Evolutionary conservation across 2,329 filamentous ascomycete genomes (phyloP), one percentile per base, ranked within the genome.

Genomic region (Fusarium sp.): DNA sequence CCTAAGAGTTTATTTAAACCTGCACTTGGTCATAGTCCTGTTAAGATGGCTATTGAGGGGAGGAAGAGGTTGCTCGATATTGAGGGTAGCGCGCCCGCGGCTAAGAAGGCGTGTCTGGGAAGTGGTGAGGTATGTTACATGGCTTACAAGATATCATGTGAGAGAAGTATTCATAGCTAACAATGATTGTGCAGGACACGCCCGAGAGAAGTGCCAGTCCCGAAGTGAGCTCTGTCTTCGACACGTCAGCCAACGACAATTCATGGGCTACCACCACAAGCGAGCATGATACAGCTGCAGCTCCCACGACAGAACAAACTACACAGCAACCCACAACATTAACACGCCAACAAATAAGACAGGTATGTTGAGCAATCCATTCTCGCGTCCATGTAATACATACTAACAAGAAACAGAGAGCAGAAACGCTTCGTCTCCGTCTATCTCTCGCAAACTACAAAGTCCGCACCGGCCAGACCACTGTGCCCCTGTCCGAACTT

Each of bases 391-490:
- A 25, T 4, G 11, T 20, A 20, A 27, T 18, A 15, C 2, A 8
- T 35, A 29, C 66, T 67, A 39, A 70, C 63, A 57, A 33, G 11
- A 15, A 18, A 14, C 47, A 91, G 85, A 85, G 87, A 78, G 89
- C 88, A 20, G 86, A 91, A 73, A 86, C 88, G 47, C 81, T 94
- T 42, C 85, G 85, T 50, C 83, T 92, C 11, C 86, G 91, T n/a
- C 85, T 94, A 17, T 84, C 86, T 27, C 85, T 93, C 20, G 91
- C 90, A 15, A 86, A 86, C 73, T 94, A 93, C 82, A 94, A 94
- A 78, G 83, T 94, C 68, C 85, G 85, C 58, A 94, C 91, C 3
- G 88, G 91, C 61, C 91, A 94, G 77, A 85, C 88, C 53, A 80
- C 86, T 58, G 83, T 91, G 27, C 89, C 90, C 2, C 84, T 92